Base-by-base conservation (phyloP, 169 alveolate species). In the Eimeria sp. region DNA sequence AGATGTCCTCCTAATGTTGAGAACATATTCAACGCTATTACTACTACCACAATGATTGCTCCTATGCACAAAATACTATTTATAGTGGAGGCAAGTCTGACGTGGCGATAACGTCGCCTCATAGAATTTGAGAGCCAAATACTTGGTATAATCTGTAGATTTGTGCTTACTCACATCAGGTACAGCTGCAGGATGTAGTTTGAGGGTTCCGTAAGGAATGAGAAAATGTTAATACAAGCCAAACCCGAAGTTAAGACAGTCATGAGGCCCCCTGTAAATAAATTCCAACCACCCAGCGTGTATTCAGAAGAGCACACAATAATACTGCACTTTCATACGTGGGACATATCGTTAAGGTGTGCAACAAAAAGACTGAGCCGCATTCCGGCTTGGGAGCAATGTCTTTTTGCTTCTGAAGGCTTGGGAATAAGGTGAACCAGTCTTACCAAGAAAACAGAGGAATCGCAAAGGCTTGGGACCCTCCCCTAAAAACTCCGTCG, bases 401-500 rank as follows among this genome's bases (percentile, higher is more conserved):
- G 71, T 66, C 20, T n/a, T 27, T 66, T 14, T 18, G 16, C 46
- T 27, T 71, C 10, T 25, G 33, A 37, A 71, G 4, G 80, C 25
- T 6, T 33, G 80, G 11, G 37, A 16, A 71, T 6, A 13, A 71
- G 25, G n/a, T 71, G 80, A 14, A 16, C 6, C 52, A 37, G 49
- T 11, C 90, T 56, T 49, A 90, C 95, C 95, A 66, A 90, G 52
- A 33, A 90, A 90, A 52, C 95, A 90, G n/a, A 90, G 95, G 80
- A 82, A 80, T 6, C 95, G 90, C 49, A 90, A 88, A 16, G 95
- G 95, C 80, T 90, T 90, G 58, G 95, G 95, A 27, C 95, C 95
- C 64, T 90, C 95, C 71, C 90, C 90, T 11, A 78, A 9, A 54
- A 90, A 60, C 33, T 90, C 87, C 8, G 95, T 60, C 80, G 91